Evolutionary conservation across 768 basidiomycete genomes (phyloP).

Genomic region (Hericium coralloides): DNA sequence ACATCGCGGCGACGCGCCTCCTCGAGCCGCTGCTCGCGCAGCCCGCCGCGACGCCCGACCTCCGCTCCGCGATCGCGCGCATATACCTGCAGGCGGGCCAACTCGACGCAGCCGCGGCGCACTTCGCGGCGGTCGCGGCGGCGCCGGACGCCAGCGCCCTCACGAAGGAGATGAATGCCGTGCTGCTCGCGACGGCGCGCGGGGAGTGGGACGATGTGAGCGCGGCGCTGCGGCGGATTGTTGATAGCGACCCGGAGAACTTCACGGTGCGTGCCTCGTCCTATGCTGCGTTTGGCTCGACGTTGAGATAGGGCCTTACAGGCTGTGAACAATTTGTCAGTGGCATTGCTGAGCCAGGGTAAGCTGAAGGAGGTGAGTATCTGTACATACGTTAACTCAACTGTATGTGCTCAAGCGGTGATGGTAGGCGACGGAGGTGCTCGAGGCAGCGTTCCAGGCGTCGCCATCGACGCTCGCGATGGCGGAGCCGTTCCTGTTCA

Average conservation of each 20-base stretch:
- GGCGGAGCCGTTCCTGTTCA: conserved; percentile 80
- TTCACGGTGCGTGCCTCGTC: conserved; percentile 36
- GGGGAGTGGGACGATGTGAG: conserved; percentile 61
- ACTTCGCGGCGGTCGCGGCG: conserved; percentile 43
- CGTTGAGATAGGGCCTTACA: conserved; percentile 15
- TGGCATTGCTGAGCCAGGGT: conserved; percentile 62
- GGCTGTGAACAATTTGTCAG: conserved; percentile 75
- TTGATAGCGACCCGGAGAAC: conserved; percentile 50
- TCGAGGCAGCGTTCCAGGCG: conserved; percentile 51
- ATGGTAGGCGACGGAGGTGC: conserved; percentile 53
- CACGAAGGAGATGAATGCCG: conserved; percentile 48
- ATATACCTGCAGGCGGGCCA: conserved; percentile 72
- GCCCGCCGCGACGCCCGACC: conserved; percentile 35
- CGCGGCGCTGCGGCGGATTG: conserved; percentile 31
- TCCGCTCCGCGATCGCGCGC: conserved; percentile 63
- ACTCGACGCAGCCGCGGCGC: conserved; percentile 44
- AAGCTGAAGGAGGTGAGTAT: conserved; percentile 55
- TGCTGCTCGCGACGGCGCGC: conserved; percentile 54
- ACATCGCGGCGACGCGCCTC: conserved; percentile 53
- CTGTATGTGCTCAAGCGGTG: not conserved
- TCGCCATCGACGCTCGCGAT: conserved; percentile 67
- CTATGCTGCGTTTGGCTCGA: not conserved
- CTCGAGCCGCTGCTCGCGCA: conserved; percentile 54
- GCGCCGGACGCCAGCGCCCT: conserved; percentile 35
- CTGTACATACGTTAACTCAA: not conserved